These are phyloP conservation scores for Quercus cerris DNA, from an alignment of 306 rosid species.

Conservation along the genomic window DNA sequence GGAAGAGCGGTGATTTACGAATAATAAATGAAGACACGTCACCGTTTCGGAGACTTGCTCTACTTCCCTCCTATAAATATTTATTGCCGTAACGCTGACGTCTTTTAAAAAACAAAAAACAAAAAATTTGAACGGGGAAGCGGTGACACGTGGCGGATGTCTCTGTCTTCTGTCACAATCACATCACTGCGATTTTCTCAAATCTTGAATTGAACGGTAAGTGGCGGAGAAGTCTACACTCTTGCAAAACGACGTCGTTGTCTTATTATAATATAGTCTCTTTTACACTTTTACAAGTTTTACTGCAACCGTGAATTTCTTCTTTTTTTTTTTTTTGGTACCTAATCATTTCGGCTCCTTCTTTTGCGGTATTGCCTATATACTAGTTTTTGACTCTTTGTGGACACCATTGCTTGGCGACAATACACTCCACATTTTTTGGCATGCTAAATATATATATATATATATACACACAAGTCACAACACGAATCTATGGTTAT, in stretches of 20 bases:
- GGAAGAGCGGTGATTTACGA: conserved; percentile 53
- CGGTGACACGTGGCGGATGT: conserved; percentile 40
- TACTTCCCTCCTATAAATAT: conserved; percentile 16
- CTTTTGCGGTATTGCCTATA: no score
- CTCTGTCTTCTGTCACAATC: conserved; percentile 19
- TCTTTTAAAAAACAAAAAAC: neutral
- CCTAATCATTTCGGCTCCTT: no score
- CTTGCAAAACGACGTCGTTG: conserved; percentile 27
- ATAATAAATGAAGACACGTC: conserved; percentile 49
- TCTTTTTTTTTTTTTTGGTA: no score
- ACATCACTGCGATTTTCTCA: conserved; percentile 31
- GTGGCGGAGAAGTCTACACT: conserved; percentile 17
- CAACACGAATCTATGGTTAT: no score
- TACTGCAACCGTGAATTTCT: no score
- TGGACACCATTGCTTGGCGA: no score
- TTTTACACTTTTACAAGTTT: no score
- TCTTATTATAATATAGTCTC: no score
- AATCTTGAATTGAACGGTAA: conserved; percentile 42
- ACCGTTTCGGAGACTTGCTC: conserved; percentile 27
- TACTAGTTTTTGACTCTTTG: no score
- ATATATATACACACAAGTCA: no score
- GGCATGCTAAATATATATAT: no score
- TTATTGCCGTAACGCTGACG: conserved; percentile 49
- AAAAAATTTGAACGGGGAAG: neutral
- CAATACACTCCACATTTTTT: no score